Base-by-base conservation (phyloP, 495 filamentous ascomycete species). In the Choiromyces venosus region DNA sequence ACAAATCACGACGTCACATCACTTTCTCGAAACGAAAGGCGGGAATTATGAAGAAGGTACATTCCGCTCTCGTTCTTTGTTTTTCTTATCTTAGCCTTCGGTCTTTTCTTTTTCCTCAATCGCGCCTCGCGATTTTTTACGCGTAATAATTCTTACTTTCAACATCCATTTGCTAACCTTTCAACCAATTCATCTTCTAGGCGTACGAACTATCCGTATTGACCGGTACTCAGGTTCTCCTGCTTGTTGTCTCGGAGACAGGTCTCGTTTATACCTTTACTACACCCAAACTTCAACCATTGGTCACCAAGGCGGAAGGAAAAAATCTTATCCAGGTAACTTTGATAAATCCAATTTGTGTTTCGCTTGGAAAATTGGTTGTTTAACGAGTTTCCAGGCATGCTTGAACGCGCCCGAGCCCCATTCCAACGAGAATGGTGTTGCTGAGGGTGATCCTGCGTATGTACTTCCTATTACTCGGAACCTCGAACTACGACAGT, bases 21-120 rank as follows among this genome's bases (percentile, higher is more conserved):
- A 99, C 95, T 76, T 99, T 99, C 85, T 98, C 96, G 76, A 99
- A 99, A 90, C 93, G 95, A 83, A 99, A 99, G 88, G 95, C 95
- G 73, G 95, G 95, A 81, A 99, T 99, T 85, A 99, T 99, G 95
- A 99, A 99, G 89, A 99, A 99, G 94, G 95, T 97, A 83, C 75
- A 89, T 86, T 42, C 56, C 68, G 46, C 67, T 67, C 37, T 36
- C 35, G 42, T 69, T 38, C 68, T 77, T 72, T 39, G 36, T 35
- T 33, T 65, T 56, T 52, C 38, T 4, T 37, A 35, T 38, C 16
- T 66, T 66, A 21, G 10, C 29, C 29, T 9, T 64, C 40, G n/a
- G 6, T 7, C 42, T 21, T 73, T 64, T 61, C 39, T 25, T 72
- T 72, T 69, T 44, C 21, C 66, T 36, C 66, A 68, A 66, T 70